Percentiles rank a stretch among this genome's conserved stretches.
phyloP scores from a whole-genome alignment of 768 basidiomycete species.

The Leccinum subgranulosum region DNA sequence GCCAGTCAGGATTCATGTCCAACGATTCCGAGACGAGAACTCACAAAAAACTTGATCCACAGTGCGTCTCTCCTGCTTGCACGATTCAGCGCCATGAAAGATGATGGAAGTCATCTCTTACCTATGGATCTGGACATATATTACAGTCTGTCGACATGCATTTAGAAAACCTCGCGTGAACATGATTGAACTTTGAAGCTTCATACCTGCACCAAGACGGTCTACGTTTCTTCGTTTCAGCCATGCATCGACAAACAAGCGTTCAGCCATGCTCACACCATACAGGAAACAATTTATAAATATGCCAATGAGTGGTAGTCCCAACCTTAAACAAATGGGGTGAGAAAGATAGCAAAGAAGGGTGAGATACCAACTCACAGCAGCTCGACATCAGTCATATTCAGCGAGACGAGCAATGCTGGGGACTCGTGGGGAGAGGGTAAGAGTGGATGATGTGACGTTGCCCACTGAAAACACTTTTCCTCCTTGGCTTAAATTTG shows the following conservation, averaged over 20 bases:
- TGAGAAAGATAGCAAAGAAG: neutral
- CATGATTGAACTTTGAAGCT: neutral
- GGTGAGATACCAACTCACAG: neutral
- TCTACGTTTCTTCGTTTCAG: neutral
- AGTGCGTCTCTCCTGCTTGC: constrained; percentile 35
- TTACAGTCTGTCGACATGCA: neutral
- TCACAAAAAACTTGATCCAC: constrained; percentile 47
- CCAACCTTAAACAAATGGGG: neutral
- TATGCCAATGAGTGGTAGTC: neutral
- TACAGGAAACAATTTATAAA: neutral
- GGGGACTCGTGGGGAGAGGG: neutral
- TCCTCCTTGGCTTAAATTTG: neutral
- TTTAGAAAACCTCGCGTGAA: neutral
- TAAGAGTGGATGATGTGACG: neutral
- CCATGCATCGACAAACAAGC: neutral
- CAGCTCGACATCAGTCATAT: neutral
- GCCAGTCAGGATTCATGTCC: neutral
- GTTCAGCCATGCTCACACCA: neutral
- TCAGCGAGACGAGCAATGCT: neutral
- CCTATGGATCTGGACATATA: constrained; percentile 33
- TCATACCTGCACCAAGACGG: neutral
- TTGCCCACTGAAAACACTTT: neutral
- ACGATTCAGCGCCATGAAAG: neutral
- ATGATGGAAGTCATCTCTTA: constrained; percentile 8
- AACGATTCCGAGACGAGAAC: constrained; percentile 7